Percentiles rank a stretch among this genome's conserved stretches.
phyloP scores from a whole-genome alignment of 139 green algal species.

The Chlorella sorokiniana region DNA sequence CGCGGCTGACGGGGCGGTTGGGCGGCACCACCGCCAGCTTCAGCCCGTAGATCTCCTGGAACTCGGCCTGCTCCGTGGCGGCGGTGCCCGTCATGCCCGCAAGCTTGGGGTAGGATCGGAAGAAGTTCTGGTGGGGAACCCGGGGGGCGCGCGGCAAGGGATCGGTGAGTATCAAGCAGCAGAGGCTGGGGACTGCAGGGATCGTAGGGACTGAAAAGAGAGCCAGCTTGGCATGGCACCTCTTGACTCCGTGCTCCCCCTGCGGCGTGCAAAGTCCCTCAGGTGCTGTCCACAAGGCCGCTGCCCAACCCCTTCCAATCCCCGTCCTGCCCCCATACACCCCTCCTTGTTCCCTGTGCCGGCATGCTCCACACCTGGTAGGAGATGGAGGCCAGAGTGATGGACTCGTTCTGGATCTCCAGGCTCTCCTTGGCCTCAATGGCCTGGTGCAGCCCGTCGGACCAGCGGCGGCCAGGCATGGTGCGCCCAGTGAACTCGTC shows the following conservation, averaged over 20 bases:
- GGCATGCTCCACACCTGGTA: constrained; percentile 78
- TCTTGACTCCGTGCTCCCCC: too few relatives aligned
- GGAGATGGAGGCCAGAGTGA: constrained; percentile 93
- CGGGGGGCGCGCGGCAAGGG: background rate
- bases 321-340: too few relatives aligned
- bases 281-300: too few relatives aligned
- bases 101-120: constrained; percentile 78
- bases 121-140: constrained; percentile 65
- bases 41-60: constrained; percentile 96
- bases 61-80: constrained; percentile 94
- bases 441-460: constrained; percentile 93
- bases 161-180: background rate
- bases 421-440: constrained; percentile 98
- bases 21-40: constrained; percentile 84
- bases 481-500: constrained; percentile 98
- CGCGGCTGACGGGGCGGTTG: constrained; percentile 57
- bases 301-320: too few relatives aligned
- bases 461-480: constrained; percentile 92
- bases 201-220: background rate
- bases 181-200: background rate
- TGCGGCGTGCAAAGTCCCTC: too few relatives aligned
- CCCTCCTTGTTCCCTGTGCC: too few relatives aligned
- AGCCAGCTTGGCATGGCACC: too few relatives aligned
- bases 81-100: constrained; percentile 94
- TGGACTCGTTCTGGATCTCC: constrained; percentile 94